Evolutionary conservation across 768 basidiomycete genomes (phyloP).

Genomic region (Pisolithus sp.): DNA sequence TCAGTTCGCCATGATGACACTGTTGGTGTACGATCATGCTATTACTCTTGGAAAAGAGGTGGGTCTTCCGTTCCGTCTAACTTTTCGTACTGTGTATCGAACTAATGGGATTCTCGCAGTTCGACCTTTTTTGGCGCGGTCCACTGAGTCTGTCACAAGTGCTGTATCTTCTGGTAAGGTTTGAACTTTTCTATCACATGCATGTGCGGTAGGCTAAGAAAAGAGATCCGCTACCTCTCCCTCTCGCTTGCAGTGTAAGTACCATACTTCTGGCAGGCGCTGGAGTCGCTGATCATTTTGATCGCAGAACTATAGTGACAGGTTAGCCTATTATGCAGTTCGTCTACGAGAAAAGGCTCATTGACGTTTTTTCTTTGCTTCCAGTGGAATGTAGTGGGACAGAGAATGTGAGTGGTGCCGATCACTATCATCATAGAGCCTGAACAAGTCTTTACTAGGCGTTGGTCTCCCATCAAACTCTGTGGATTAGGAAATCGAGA

Average conservation of each 20-base stretch:
- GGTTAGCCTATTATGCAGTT: neutral
- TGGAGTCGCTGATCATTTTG: neutral
- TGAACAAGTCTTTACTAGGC: neutral
- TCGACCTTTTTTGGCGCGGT: constrained; percentile 6
- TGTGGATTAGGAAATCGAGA: no score
- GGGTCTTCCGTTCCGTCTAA: neutral
- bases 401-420: neutral
- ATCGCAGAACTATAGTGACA: neutral
- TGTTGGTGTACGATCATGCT: neutral
- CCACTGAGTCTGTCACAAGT: constrained; percentile 1
- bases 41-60: constrained; percentile 5
- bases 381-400: neutral
- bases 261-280: neutral
- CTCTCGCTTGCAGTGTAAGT: neutral
- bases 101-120: neutral
- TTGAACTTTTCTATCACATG: no score
- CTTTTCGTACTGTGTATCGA: neutral
- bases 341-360: neutral
- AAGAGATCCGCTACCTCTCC: constrained; percentile 8
- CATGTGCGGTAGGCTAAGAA: neutral
- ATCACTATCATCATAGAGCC: neutral
- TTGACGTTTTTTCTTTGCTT: neutral
- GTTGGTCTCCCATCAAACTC: neutral
- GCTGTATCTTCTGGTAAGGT: constrained; percentile 6
- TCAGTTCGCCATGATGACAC: neutral